A percentile compares a stretch with the other conserved stretches of the same genome.
phyloP scores from a whole-genome alignment of 2,329 filamentous ascomycete species.

The Podosphaera aphanis region DNA sequence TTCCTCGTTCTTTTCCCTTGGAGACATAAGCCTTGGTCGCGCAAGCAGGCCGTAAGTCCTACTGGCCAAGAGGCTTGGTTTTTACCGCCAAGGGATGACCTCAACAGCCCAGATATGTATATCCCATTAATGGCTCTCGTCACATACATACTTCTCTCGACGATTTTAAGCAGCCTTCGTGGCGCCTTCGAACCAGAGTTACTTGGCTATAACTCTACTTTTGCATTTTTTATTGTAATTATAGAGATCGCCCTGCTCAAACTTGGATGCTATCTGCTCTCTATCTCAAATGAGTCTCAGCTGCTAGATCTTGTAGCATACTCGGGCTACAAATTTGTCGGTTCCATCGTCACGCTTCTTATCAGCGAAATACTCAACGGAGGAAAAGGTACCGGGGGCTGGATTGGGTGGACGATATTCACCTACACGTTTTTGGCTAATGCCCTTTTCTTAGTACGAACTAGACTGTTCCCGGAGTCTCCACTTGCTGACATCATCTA shows the following conservation, averaged over 20 bases:
- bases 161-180: conserved; percentile 67
- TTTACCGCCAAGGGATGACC: conserved; percentile 75
- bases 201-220: conserved; percentile 73
- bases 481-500: conserved; percentile 17
- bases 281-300: conserved; percentile 83
- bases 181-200: conserved; percentile 89
- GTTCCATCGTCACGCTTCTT: conserved; percentile 72
- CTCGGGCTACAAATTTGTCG: conserved; percentile 95
- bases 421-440: conserved; percentile 83
- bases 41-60: conserved; percentile 55
- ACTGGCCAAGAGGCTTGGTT: conserved; percentile 54
- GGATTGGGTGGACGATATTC: conserved; percentile 75
- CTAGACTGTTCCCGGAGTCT: conserved; percentile 4
- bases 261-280: conserved; percentile 77
- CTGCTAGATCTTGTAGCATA: conserved; percentile 87
- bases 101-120: conserved; percentile 99
- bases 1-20: conserved; percentile 88
- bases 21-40: conserved; percentile 92
- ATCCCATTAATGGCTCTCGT: conserved; percentile 96
- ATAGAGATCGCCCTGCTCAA: conserved; percentile 81
- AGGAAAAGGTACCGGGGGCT: conserved; percentile 62
- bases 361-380: conserved; percentile 56
- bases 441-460: conserved; percentile 69
- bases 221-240: conserved; percentile 54
- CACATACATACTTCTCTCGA: conserved; percentile 87